Conservation (phyloP, 768 basidiomycete species). For the Phylloporus arenicola region DNA sequence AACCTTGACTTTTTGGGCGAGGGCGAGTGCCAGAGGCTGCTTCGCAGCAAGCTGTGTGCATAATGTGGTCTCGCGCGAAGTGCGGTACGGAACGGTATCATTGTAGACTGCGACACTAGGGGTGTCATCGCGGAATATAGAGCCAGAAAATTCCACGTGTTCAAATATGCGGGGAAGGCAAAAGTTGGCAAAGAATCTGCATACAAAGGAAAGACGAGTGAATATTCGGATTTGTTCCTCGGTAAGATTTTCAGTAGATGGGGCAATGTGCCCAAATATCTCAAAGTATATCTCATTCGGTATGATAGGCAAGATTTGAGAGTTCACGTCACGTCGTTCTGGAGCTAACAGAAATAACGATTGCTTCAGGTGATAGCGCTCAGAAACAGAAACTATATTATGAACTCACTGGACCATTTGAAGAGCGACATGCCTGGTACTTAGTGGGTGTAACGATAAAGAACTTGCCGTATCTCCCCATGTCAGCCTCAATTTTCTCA, state of each 20-base stretch:
- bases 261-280: constrained; percentile 35
- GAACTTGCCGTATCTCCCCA: no score
- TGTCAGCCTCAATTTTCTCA: no score
- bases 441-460: not conserved
- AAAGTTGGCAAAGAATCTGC: constrained; percentile 38
- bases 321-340: constrained; percentile 9
- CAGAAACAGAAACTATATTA: not conserved
- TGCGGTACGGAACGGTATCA: not conserved
- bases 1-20: constrained; percentile 28
- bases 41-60: constrained; percentile 26
- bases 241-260: constrained; percentile 8
- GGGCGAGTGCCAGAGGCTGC: constrained; percentile 24
- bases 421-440: not conserved
- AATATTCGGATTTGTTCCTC: constrained; percentile 10
- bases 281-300: constrained; percentile 42
- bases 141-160: constrained; percentile 19
- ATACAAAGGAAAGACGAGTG: constrained; percentile 35
- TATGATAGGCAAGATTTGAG: constrained; percentile 25
- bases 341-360: constrained; percentile 25
- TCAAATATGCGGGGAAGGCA: constrained; percentile 39
- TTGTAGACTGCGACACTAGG: not conserved
- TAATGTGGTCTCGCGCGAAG: constrained; percentile 9
- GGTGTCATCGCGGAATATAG: constrained; percentile 12
- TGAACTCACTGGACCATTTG: constrained; percentile 4
- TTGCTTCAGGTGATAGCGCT: not conserved